Conservation (phyloP, 164 flowering plant genomes). For the Nymphaea colorata region DNA sequence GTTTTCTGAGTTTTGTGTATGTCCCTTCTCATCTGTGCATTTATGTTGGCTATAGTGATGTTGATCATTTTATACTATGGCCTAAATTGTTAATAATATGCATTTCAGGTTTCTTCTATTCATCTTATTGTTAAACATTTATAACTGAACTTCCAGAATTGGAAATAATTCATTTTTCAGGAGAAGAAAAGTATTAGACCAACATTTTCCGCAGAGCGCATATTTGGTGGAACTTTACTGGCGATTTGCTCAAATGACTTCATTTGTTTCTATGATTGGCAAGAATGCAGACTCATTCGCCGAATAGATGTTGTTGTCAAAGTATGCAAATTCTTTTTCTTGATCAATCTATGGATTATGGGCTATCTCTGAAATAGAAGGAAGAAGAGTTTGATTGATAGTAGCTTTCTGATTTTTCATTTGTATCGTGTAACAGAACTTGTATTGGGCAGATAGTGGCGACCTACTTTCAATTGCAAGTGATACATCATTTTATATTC, state of each 20-base stretch:
- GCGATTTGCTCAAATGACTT: constrained; percentile 98
- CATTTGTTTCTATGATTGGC: constrained; percentile 97
- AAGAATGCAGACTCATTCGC: constrained; percentile 86
- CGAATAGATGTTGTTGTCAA: constrained; percentile 90
- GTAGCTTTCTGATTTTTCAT: too few relatives aligned
- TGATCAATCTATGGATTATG: neutral
- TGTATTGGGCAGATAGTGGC: constrained; percentile 99
- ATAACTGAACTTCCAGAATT: neutral
- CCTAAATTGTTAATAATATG: too few relatives aligned
- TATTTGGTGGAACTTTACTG: constrained; percentile 77
- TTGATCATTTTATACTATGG: too few relatives aligned
- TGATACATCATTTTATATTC: constrained; percentile 82
- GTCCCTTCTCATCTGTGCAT: too few relatives aligned
- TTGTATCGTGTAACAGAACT: constrained; percentile 38
- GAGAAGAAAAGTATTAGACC: constrained; percentile 89
- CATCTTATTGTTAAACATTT: too few relatives aligned
- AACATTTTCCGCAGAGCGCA: constrained; percentile 86
- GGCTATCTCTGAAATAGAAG: too few relatives aligned
- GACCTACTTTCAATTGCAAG: constrained; percentile 90
- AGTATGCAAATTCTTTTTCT: constrained; percentile 28
- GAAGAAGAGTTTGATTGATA: too few relatives aligned
- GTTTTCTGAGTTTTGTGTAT: too few relatives aligned
- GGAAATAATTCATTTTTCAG: too few relatives aligned
- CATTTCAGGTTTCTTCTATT: too few relatives aligned
- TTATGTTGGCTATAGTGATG: too few relatives aligned